Percentiles rank a stretch among this genome's conserved stretches.
Conservation (phyloP, 768 basidiomycete genomes). For the Lentinula detonsa region DNA sequence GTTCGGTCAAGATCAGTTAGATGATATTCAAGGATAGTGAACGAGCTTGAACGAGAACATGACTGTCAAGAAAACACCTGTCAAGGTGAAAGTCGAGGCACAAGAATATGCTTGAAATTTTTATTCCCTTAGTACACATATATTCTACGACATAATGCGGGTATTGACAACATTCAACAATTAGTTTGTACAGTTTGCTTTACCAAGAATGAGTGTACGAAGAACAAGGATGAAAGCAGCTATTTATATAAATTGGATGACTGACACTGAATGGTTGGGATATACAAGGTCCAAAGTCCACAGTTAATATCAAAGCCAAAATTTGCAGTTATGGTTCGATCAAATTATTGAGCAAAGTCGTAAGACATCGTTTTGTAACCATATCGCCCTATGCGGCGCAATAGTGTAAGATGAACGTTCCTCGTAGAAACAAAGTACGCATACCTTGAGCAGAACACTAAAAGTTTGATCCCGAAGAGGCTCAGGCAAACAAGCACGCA, state of each 20-base stretch:
- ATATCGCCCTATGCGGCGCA: conserved; percentile 72
- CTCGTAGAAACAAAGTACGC: conserved; percentile 8
- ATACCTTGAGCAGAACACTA: conserved; percentile 80
- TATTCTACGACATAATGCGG: not conserved
- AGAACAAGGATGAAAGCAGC: not conserved
- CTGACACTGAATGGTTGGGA: not conserved
- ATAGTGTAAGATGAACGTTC: no score
- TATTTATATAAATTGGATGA: not conserved
- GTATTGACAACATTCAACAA: not conserved
- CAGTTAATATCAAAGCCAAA: conserved; percentile 9
- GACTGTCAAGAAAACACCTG: no score
- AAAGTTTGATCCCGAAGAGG: conserved; percentile 94
- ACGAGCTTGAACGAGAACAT: no score
- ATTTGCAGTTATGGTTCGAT: conserved; percentile 50
- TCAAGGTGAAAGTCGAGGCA: no score
- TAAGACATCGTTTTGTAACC: conserved; percentile 94
- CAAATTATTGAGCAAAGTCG: conserved; percentile 84
- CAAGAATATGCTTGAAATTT: not conserved
- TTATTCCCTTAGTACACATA: not conserved
- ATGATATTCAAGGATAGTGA: no score
- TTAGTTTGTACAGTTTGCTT: conserved; percentile 9
- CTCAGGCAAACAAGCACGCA: conserved; percentile 93
- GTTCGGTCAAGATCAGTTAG: no score
- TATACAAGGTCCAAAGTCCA: conserved; percentile 2
- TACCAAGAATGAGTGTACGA: not conserved